Conservation (phyloP, 1,284 basidiomycete species). For the Tilletia walkeri region DNA sequence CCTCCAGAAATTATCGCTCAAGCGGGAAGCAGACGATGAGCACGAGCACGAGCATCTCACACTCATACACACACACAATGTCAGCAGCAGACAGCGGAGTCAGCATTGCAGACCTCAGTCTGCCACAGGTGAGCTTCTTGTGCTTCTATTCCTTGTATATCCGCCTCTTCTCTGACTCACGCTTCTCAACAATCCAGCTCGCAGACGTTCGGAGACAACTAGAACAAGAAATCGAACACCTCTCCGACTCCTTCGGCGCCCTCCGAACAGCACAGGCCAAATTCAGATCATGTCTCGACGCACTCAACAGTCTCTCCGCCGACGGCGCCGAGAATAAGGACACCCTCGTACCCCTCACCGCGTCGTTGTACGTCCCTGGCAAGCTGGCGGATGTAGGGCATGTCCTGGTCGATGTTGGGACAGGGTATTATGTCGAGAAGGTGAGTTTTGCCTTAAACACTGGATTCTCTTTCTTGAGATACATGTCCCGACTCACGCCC, state of each 20-base stretch:
- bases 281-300: conserved; percentile 82
- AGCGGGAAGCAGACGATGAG: too few species aligned
- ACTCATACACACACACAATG: not conserved
- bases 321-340: conserved; percentile 64
- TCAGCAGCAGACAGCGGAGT: not conserved
- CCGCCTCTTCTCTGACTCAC: not conserved
- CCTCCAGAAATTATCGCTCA: too few species aligned
- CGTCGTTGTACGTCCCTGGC: conserved; percentile 91
- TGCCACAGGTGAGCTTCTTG: conserved; percentile 2
- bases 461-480: too few species aligned
- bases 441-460: conserved; percentile 58
- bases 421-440: conserved; percentile 94
- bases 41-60: too few species aligned
- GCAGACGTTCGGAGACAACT: conserved; percentile 51
- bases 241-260: conserved; percentile 87
- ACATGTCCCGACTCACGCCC: not conserved
- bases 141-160: not conserved
- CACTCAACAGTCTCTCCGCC: conserved; percentile 67
- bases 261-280: conserved; percentile 88
- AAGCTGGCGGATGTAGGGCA: conserved; percentile 77
- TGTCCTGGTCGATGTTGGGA: conserved; percentile 92
- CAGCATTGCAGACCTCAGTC: conserved; percentile 10
- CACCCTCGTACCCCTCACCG: conserved; percentile 85
- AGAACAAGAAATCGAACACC: conserved; percentile 80
- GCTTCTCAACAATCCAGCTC: conserved; percentile 26